Evolutionary conservation across 768 basidiomycete species (phyloP).

Genomic region (Gyrodon lividus): DNA sequence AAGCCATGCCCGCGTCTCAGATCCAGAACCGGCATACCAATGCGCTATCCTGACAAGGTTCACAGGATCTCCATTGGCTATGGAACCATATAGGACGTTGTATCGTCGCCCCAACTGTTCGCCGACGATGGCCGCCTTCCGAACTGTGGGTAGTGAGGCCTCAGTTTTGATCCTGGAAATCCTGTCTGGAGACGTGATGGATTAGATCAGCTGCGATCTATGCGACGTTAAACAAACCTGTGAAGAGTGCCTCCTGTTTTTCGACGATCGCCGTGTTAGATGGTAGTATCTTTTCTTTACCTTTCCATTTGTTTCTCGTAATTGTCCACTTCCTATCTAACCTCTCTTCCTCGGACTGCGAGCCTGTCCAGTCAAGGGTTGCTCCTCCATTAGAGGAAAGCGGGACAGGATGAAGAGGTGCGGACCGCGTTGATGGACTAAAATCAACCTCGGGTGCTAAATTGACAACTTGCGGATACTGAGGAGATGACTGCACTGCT

Average conservation of each 20-base stretch:
- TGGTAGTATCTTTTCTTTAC: constrained; percentile 46
- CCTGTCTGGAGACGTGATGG: constrained; percentile 44
- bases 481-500: constrained; percentile 18
- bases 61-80: constrained; percentile 33
- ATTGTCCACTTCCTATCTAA: constrained; percentile 65
- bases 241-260: constrained; percentile 58
- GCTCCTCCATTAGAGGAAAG: constrained; percentile 65
- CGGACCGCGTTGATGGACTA: constrained; percentile 56
- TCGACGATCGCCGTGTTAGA: constrained; percentile 47
- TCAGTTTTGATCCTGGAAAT: constrained; percentile 51
- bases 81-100: constrained; percentile 44
- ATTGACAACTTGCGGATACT: constrained; percentile 16
- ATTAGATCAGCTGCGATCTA: not conserved
- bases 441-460: constrained; percentile 59
- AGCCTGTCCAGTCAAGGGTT: constrained; percentile 75
- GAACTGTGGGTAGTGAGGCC: constrained; percentile 51
- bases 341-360: constrained; percentile 52
- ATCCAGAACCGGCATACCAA: constrained; percentile 60
- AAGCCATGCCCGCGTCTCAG: constrained; percentile 47
- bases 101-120: constrained; percentile 71
- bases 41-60: constrained; percentile 52
- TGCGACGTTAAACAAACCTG: constrained; percentile 40
- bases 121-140: constrained; percentile 62
- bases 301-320: constrained; percentile 50
- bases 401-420: constrained; percentile 61